phyloP scores from a whole-genome alignment of 2,329 filamentous ascomycete species.

The Xylariaceae sp. region DNA sequence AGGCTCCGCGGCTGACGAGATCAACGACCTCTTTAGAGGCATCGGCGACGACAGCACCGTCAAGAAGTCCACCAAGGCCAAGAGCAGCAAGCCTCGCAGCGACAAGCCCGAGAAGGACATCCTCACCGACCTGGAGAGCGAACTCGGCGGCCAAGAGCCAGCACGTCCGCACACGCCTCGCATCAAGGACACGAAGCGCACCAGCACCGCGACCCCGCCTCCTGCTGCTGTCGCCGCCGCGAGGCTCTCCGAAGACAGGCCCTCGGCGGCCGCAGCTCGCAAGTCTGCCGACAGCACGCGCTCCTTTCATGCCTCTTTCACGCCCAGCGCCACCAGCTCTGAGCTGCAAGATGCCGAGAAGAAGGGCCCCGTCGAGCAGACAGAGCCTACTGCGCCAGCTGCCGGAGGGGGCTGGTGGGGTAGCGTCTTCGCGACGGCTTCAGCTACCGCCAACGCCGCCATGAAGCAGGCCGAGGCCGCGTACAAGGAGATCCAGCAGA shows the following conservation, averaged over 20 bases:
- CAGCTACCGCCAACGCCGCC: slow-evolving; percentile 59
- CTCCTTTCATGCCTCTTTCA: slow-evolving; percentile 68
- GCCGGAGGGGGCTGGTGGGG: slow-evolving; percentile 82
- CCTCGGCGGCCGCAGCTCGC: slow-evolving; percentile 40
- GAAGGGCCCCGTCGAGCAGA: slow-evolving; percentile 45
- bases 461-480: slow-evolving; percentile 90
- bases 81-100: slow-evolving; percentile 42
- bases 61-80: slow-evolving; percentile 49
- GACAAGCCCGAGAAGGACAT: slow-evolving; percentile 62
- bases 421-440: slow-evolving; percentile 73
- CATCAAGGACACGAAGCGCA: slow-evolving; percentile 53
- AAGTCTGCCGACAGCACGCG: slow-evolving; percentile 76
- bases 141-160: slow-evolving; percentile 67
- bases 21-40: slow-evolving; percentile 63
- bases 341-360: slow-evolving; percentile 57
- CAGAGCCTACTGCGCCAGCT: slow-evolving; percentile 22
- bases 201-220: slow-evolving; percentile 46
- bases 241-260: slow-evolving; percentile 63
- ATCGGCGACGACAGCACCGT: slow-evolving; percentile 51
- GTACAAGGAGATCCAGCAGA: slow-evolving; percentile 92
- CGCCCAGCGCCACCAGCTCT: slow-evolving; percentile 62
- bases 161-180: slow-evolving; percentile 82
- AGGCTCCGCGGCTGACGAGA: slow-evolving; percentile 56
- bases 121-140: slow-evolving; percentile 79
- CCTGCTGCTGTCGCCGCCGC: slow-evolving; percentile 42